Base-by-base conservation (phyloP, 257 asterid species). In the Mitragyna speciosa region DNA sequence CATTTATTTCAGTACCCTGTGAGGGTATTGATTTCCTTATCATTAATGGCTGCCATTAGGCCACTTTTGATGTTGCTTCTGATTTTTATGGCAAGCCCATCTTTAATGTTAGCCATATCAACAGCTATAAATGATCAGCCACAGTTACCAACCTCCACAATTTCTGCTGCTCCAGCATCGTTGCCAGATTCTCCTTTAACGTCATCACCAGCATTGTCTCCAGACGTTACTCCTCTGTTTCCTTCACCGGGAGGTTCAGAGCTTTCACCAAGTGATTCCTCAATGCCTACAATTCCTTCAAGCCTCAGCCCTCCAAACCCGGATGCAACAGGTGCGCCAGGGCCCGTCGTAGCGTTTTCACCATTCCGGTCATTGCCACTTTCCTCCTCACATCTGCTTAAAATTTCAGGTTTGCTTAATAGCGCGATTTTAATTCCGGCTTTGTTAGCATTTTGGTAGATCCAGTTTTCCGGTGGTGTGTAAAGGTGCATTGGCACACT, bases 261-360 rank as follows among this genome's bases (percentile, higher is more conserved):
- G 70, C 92, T 91, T 47, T 82, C 99, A 74, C 99, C 99, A 11
- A 79, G 80, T 49, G 95, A 92, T 9, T 87, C 96, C 26, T 80
- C 92, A 72, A 72, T 88, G 33, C 98, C 97, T 28, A 87, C 90
- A 17, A 92, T 93, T 48, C 96, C 99, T 70, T 92, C 99, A 9
- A 95, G 95, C 79, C 99, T 92, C n/a, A 95, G 99, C 86, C 97
- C 98, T n/a, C 99, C 99, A 0, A 93, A 93, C 67, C 97, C 98
- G 10, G 98, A 93, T 69, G 95, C 83, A 43, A 47, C 85, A 73
- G 90, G 59, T 0, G 90, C 92, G 76, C 86, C 87, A 0, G 97
- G 89, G 66, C 96, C 97, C 12, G 86, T 69, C 4, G 5, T 72
- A 28, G 91, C 96, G 6, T 52, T 88, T 47, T 79, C 91, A 1